Base-by-base conservation (phyloP, 2,329 filamentous ascomycete species). In the Apiospora sp. region DNA sequence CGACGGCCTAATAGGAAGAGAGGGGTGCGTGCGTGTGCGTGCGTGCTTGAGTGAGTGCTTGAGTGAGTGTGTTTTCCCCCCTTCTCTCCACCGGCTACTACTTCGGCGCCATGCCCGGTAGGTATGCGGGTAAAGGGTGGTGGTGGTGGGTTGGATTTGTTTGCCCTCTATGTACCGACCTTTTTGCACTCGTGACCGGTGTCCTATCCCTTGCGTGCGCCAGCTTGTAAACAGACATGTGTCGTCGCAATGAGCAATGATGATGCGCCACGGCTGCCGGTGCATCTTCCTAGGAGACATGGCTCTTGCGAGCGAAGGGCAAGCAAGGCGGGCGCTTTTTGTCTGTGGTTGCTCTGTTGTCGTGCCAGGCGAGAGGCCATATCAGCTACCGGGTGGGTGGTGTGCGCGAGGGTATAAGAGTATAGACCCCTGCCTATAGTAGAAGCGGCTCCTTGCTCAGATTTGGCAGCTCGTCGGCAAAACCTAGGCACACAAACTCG, bases 401-500 rank as follows among this genome's bases (percentile, higher is more conserved):
- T 58, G 51, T 27, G 51, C 22, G 51, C 22, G 27, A 58, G 51
- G 51, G 51, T 58, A 58, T 58, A 58, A 34, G 4, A 58, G 13
- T 16, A 58, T 58, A 34, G 51, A 10, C 48, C 51, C 51, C 51
- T 58, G 51, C 30, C 51, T 58, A 34, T 58, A 58, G 13, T 7
- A 19, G 24, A 58, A 58, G 27, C 27, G 27, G 19, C 27, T 34
- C 34, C 51, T 34, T 58, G 51, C 14, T 58, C 51, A 22, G 27
- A 19, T 34, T 58, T 58, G 51, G 51, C 51, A 58, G 51, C 51
- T 58, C 51, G 6, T 16, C 19, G 51, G 51, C 51, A 8, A 27
- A 58, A 58, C 51, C 51, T 34, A 34, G 51, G 51, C 51, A 58
- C 51, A 34, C 34, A 58, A 58, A 41, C 37, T 58, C 27, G 8